These are phyloP conservation scores for Wickerhamomyces chambardii DNA, from an alignment of 805 yeast genomes.

Conservation along the genomic window DNA sequence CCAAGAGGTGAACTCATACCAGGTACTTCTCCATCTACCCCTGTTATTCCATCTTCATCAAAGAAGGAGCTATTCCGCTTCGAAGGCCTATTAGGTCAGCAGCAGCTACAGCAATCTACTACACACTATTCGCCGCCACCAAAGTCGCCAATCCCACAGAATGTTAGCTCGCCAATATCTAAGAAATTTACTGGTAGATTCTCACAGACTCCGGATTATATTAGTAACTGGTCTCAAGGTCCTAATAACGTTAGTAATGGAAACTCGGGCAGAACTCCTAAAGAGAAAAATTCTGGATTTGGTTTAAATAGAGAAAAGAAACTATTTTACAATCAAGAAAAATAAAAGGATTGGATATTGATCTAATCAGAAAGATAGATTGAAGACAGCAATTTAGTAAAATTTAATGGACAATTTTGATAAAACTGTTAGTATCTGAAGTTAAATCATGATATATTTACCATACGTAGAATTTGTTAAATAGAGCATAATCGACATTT, in stretches of 20 bases:
- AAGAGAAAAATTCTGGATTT: slow-evolving; percentile 17
- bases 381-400: too few species aligned
- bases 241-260: slow-evolving; percentile 1
- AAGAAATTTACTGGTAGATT: slow-evolving; percentile 11
- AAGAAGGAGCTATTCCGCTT: slow-evolving; percentile 36
- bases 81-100: slow-evolving; percentile 29
- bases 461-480: too few species aligned
- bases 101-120: slow-evolving; percentile 19
- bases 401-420: too few species aligned
- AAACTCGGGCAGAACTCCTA: slow-evolving; percentile 3
- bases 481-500: too few species aligned
- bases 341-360: too few species aligned
- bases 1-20: slow-evolving; percentile 4
- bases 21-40: slow-evolving; percentile 14
- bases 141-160: neutral
- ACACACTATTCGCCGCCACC: too few species aligned
- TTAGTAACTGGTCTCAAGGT: slow-evolving; percentile 10
- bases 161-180: neutral
- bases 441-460: too few species aligned
- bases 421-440: too few species aligned
- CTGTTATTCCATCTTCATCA: slow-evolving; percentile 19
- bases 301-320: too few species aligned
- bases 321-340: too few species aligned
- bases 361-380: too few species aligned
- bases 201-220: slow-evolving; percentile 12